Evolutionary conservation across 306 rosid species (phyloP), one percentile per base, ranked within the genome.

Genomic region (Luffa acutangula): DNA sequence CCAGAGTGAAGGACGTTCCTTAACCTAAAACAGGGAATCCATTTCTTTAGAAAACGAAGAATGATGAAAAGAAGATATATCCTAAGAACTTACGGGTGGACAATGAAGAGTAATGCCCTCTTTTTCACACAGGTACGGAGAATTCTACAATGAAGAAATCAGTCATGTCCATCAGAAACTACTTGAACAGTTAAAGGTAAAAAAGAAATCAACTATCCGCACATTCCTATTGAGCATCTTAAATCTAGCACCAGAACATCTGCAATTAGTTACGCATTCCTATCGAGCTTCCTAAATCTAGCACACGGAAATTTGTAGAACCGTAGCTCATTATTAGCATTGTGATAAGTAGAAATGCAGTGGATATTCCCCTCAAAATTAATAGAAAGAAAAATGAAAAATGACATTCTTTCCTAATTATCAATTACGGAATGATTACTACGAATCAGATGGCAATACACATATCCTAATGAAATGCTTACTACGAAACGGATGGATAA

Each of bases 41-140:
- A 62, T 3, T 34, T 58, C 15, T 18, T 60, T 31, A 46, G 41
- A 43, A 18, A 80, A 62, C 17, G 53, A 21, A 4, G 53, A 39
- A 25, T 1, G 70, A 70, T 34, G 11, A 42, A 48, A 76, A 71
- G 74, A 79, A 86, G 70, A 59, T n/a, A 46, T 78, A 58, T 82
- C 58, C 8, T 6, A 46, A 78, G 59, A 83, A 83, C 97, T 91
- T 85, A 96, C 99, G 52, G 81, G 93, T 11, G 99, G 99, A 45
- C 99, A 96, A 75, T 91, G 96, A 87, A 96, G 99, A 85, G 86
- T 88, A 78, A 96, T 89, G 79, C 99, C 98, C 56, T 96, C 93
- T 71, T 96, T 95, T 81, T 81, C 86, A 83, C 99, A 96, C 90
- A 96, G 81, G 86, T 96, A 96, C 43, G 99, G 96, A 7, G 94